These are phyloP conservation scores for Physcia stellaris DNA, from an alignment of 495 filamentous ascomycete species.

Conservation along the genomic window DNA sequence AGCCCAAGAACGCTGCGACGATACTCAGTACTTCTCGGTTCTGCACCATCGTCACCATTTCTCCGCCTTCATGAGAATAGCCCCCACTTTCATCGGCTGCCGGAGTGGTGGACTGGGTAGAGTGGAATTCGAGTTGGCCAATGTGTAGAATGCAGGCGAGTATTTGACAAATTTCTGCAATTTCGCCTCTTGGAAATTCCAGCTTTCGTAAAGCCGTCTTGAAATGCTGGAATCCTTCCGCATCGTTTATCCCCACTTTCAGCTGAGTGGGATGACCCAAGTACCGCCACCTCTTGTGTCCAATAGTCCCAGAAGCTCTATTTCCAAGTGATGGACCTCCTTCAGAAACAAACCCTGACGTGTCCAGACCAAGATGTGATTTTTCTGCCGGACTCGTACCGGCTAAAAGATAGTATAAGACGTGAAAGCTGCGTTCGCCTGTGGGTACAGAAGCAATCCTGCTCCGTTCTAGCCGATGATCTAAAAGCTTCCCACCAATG, in stretches of 20 bases:
- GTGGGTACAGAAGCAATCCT: constrained; percentile 83
- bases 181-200: constrained; percentile 83
- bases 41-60: constrained; percentile 70
- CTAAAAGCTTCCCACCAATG: constrained; percentile 86
- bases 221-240: constrained; percentile 92
- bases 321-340: constrained; percentile 26
- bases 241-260: constrained; percentile 91
- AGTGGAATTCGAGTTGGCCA: constrained; percentile 85
- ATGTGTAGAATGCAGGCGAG: constrained; percentile 86
- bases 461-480: constrained; percentile 83
- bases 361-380: constrained; percentile 72
- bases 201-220: constrained; percentile 89
- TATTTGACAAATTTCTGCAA: constrained; percentile 92
- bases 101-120: constrained; percentile 59
- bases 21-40: constrained; percentile 84
- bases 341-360: constrained; percentile 23
- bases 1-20: constrained; percentile 83
- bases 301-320: constrained; percentile 35
- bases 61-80: constrained; percentile 87
- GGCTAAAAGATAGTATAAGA: constrained; percentile 86
- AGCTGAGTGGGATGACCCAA: constrained; percentile 91
- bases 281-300: constrained; percentile 81
- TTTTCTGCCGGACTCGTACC: constrained; percentile 88
- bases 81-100: constrained; percentile 85
- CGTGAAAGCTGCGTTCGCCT: constrained; percentile 91